Evolutionary conservation across 257 asterid genomes (phyloP), one percentile per base, ranked within the genome.

Genomic region (Fraxinus pennsylvanica): DNA sequence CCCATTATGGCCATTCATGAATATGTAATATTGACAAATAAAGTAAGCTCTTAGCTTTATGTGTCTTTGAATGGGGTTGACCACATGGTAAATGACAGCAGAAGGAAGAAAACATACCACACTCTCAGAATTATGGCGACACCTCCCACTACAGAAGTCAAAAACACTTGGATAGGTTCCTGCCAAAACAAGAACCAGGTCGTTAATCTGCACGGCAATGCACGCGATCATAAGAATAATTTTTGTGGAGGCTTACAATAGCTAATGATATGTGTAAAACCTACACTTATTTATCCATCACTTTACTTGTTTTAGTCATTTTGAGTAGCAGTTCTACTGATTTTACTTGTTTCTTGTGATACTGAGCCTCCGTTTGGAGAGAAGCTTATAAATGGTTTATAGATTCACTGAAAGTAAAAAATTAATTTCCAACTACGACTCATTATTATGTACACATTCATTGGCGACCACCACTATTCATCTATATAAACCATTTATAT

Each of bases 81-180:
- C 71, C 50, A 72, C 73, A 72, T 25, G 38, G 22, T 61, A 67
- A 82, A 35, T 45, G 13, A 33, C 54, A 71, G 69, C 74, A 79
- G 72, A 43, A 12, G 39, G 45, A 79, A 33, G 81, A 80, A 47
- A 43, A 35, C 88, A 68, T 89, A 94, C 98, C 96, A 94, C 99
- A 43, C 97, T 90, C 86, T 90, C 96, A 66, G 97, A 94, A 85
- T 85, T 91, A 81, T 94, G 99, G 81, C 97, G 97, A 73, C 99
- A 94, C 83, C 99, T 89, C 73, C 97, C 99, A 70, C 84, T 85
- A 82, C 97, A 94, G 81, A 86, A 94, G 74, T 92, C 91, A 73
- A 94, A 94, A 78, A 87, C 86, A 84, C 84, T 92, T 19, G 79
- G 71, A 81, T 89, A 91, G 29, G 73, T 79, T 80, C 97, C 99